phyloP scores from a whole-genome alignment of 1,284 basidiomycete genomes.

The Malassezia yamatoensis region DNA sequence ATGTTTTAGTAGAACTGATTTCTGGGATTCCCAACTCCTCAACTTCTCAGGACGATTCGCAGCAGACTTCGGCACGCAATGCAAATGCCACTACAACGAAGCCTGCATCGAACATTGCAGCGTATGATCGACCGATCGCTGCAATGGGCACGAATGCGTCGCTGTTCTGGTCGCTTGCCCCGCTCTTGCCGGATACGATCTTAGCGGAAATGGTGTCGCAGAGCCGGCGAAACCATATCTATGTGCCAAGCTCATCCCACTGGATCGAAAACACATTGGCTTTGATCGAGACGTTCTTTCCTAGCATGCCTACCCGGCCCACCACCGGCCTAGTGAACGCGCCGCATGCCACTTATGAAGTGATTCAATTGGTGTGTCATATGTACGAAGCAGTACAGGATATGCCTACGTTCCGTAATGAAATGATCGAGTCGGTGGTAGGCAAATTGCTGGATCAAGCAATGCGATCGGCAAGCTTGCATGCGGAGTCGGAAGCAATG shows the following conservation, averaged over 20 bases:
- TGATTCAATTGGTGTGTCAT: conserved; percentile 32
- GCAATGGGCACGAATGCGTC: conserved; percentile 34
- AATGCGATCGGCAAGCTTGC: conserved; percentile 22
- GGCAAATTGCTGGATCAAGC: conserved; percentile 33
- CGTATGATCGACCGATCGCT: conserved; percentile 13
- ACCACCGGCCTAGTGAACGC: background rate
- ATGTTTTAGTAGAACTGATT: conserved; percentile 21
- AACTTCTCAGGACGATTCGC: background rate
- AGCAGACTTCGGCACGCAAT: too few relatives aligned
- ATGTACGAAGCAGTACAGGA: conserved; percentile 41
- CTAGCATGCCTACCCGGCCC: background rate
- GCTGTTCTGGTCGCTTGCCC: conserved; percentile 36
- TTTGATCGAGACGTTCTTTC: conserved; percentile 38
- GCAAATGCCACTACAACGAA: too few relatives aligned
- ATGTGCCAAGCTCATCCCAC: conserved; percentile 35
- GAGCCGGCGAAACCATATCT: conserved; percentile 34
- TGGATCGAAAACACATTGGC: conserved; percentile 39
- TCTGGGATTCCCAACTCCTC: conserved; percentile 4
- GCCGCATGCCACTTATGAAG: conserved; percentile 23
- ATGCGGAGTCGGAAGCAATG: conserved; percentile 21
- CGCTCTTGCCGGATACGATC: conserved; percentile 33
- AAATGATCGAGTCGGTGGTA: conserved; percentile 33
- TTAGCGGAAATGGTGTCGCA: conserved; percentile 34
- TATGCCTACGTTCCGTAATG: conserved; percentile 28
- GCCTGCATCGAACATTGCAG: background rate